Percentiles rank a stretch among this genome's conserved stretches.
Conservation (phyloP, 208 protist genomes). For the Acanthamoeba triangularis region DNA sequence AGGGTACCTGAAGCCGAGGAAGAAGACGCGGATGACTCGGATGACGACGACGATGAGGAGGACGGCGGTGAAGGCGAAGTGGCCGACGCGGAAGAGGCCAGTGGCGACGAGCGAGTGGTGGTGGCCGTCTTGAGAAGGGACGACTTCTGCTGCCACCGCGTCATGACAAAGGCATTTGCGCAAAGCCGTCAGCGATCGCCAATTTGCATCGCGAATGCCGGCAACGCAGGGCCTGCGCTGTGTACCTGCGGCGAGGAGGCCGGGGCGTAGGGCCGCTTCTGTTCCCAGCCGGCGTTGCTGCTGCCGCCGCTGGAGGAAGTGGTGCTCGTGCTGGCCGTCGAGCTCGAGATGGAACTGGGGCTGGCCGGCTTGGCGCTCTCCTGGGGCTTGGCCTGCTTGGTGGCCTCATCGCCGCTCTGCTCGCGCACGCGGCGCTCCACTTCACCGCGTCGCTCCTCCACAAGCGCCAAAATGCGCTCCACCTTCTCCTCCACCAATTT, state of each 20-base stretch:
- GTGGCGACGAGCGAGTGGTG: background rate
- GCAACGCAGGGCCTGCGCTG: background rate
- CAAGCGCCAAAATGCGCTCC: conserved; percentile 6
- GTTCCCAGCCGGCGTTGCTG: background rate
- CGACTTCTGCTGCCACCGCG: background rate
- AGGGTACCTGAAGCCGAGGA: background rate
- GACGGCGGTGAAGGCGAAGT: background rate
- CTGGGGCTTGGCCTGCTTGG: background rate
- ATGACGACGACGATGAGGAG: background rate
- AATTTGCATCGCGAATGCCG: background rate
- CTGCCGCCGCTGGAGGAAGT: background rate
- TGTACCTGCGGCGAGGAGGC: background rate
- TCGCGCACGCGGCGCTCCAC: background rate
- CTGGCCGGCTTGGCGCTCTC: background rate
- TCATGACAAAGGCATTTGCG: background rate
- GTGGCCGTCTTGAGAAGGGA: background rate
- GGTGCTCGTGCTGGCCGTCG: background rate
- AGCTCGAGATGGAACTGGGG: background rate
- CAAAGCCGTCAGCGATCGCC: no score
- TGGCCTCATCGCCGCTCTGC: background rate
- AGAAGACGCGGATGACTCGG: background rate
- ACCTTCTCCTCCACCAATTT: conserved; percentile 48
- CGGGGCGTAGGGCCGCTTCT: background rate
- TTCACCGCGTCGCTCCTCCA: background rate
- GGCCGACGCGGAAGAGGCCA: background rate